Conservation (phyloP, 2,329 filamentous ascomycete species). For the Aspergillus transmontanensis region DNA sequence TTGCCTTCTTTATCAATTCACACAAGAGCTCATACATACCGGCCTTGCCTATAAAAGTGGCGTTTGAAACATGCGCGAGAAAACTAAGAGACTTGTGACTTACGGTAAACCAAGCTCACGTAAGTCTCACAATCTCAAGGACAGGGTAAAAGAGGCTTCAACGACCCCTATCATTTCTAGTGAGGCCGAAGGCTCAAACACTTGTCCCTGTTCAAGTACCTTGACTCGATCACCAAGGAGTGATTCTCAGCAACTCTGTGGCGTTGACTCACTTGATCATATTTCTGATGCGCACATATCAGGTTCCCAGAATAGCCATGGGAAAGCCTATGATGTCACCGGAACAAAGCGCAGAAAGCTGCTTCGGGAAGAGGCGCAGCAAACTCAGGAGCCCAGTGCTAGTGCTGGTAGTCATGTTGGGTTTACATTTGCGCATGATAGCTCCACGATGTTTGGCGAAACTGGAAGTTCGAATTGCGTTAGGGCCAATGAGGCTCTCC, state of each 20-base stretch:
- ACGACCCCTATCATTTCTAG: no score
- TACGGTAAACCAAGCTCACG: constrained; percentile 36
- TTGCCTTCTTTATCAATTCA: no score
- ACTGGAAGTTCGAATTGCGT: neutral
- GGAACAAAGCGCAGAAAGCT: constrained; percentile 16
- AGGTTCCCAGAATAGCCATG: neutral
- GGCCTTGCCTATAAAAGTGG: neutral
- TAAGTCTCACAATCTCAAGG: neutral
- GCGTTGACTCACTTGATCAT: neutral
- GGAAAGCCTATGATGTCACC: constrained; percentile 3
- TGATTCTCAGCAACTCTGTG: neutral
- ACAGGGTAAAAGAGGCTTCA: neutral
- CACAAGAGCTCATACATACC: neutral
- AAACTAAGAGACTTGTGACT: constrained; percentile 37
- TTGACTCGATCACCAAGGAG: neutral
- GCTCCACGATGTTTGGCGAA: no score
- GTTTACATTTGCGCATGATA: neutral
- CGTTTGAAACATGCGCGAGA: constrained; percentile 15
- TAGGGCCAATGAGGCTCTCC: no score
- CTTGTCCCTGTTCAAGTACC: neutral
- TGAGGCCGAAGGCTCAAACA: neutral
- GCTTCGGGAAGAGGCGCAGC: neutral
- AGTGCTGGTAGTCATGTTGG: neutral
- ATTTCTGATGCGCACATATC: neutral
- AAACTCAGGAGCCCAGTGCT: neutral